These are phyloP conservation scores for Xylariaceae sp. DNA, from an alignment of 2,329 filamentous ascomycete genomes.

Conservation along the genomic window DNA sequence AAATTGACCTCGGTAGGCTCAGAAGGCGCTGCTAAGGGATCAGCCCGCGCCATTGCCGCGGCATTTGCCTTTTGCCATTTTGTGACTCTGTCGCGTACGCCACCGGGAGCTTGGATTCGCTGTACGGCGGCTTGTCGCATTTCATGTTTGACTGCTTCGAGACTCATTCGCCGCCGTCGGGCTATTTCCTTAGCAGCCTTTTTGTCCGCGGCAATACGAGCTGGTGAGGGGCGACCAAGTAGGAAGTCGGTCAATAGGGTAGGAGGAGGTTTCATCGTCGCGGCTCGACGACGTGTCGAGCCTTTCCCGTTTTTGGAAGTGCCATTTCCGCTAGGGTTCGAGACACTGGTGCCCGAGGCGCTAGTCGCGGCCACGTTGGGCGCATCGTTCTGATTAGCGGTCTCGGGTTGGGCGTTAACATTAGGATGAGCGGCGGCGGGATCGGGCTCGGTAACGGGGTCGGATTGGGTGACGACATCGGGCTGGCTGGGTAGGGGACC, in stretches of 20 bases:
- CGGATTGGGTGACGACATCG: conserved; percentile 8
- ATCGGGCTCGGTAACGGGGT: too few species aligned
- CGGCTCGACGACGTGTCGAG: conserved; percentile 25
- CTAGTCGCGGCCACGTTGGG: conserved; percentile 17
- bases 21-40: conserved; percentile 47
- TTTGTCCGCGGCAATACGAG: conserved; percentile 46
- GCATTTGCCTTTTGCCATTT: conserved; percentile 80
- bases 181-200: conserved; percentile 33
- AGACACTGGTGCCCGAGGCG: conserved; percentile 11
- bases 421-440: too few species aligned
- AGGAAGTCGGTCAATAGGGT: conserved; percentile 31
- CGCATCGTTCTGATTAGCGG: neutral
- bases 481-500: conserved; percentile 23
- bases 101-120: conserved; percentile 56
- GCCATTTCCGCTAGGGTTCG: conserved; percentile 20
- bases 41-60: conserved; percentile 50
- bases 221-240: conserved; percentile 38
- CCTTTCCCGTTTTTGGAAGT: conserved; percentile 21
- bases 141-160: conserved; percentile 54
- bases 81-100: conserved; percentile 73
- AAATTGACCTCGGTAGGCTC: conserved; percentile 58
- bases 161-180: conserved; percentile 49
- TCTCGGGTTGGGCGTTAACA: neutral
- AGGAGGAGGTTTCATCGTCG: conserved; percentile 26
- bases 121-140: conserved; percentile 55